These are phyloP conservation scores for Coemansia sp. DNA, from an alignment of 192 early-diverging fungal species.

Conservation along the genomic window DNA sequence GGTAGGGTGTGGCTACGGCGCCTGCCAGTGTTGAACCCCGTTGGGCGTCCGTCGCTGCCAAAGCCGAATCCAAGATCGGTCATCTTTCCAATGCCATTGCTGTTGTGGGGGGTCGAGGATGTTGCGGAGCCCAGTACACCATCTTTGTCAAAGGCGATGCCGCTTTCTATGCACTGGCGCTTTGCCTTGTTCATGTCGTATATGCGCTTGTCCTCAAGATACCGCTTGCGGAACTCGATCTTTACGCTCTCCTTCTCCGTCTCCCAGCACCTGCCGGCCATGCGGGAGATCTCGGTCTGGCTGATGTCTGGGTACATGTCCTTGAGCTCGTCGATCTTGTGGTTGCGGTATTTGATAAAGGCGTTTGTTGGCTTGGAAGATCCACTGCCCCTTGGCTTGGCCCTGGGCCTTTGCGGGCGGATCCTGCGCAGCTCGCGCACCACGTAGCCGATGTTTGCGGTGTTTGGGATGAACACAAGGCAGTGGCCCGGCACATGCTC, in stretches of 20 bases:
- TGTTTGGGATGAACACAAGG: conserved; percentile 50
- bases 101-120: conserved; percentile 11
- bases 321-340: conserved; percentile 51
- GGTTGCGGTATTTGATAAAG: conserved; percentile 55
- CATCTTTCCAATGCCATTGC: conserved; percentile 10
- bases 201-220: conserved; percentile 49
- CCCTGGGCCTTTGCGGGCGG: conserved; percentile 26
- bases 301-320: conserved; percentile 40
- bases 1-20: conserved; percentile 54
- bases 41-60: conserved; percentile 22
- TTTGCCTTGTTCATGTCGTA: conserved; percentile 55
- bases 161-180: conserved; percentile 26
- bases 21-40: conserved; percentile 34
- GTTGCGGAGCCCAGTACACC: neutral
- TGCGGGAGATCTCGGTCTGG: conserved; percentile 53
- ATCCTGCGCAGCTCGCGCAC: conserved; percentile 40
- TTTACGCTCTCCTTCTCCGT: conserved; percentile 39
- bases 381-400: conserved; percentile 29
- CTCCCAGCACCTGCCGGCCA: conserved; percentile 50
- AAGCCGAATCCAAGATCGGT: conserved; percentile 10
- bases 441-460: conserved; percentile 21
- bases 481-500: conserved; percentile 55
- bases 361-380: conserved; percentile 48
- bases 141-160: conserved; percentile 28
- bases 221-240: conserved; percentile 27